These are phyloP conservation scores for Candida buenavistaensis DNA, from an alignment of 1,139 yeast genomes.

Conservation along the genomic window DNA sequence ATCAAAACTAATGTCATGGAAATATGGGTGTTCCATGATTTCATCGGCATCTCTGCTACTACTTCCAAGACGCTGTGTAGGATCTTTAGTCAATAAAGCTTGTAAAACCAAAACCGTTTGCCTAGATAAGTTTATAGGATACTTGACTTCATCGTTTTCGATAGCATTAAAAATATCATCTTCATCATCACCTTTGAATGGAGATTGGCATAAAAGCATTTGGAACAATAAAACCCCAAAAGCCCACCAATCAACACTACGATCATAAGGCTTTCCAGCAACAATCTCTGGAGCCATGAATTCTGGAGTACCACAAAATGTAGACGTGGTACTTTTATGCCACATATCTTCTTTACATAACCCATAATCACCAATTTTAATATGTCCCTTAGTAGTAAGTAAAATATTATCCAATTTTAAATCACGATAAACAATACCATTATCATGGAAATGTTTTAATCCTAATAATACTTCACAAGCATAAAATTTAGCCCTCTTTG, in stretches of 20 bases:
- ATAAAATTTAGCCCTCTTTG: constrained; percentile 91
- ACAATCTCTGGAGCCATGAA: constrained; percentile 99
- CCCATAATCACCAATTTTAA: constrained; percentile 95
- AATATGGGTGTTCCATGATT: constrained; percentile 93
- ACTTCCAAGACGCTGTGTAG: constrained; percentile 77
- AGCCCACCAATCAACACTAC: constrained; percentile 99
- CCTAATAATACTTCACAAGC: constrained; percentile 95
- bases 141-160: constrained; percentile 93
- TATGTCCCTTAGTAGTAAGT: constrained; percentile 89
- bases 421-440: constrained; percentile 95
- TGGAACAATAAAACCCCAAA: constrained; percentile 95
- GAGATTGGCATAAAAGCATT: constrained; percentile 94
- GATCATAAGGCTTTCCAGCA: constrained; percentile 86
- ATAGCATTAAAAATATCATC: constrained; percentile 99
- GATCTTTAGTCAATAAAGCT: constrained; percentile 87
- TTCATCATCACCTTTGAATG: constrained; percentile 97
- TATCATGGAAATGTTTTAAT: constrained; percentile 88
- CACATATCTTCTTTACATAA: constrained; percentile 96
- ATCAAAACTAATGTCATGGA: constrained; percentile 85
- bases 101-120: constrained; percentile 94
- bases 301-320: constrained; percentile 99
- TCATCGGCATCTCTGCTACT: constrained; percentile 88
- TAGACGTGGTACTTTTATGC: constrained; percentile 85
- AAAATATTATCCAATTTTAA: constrained; percentile 91
- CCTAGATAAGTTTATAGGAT: constrained; percentile 96